Evolutionary conservation across 1,284 basidiomycete species (phyloP).

Genomic region (Coriolopsis trogii): DNA sequence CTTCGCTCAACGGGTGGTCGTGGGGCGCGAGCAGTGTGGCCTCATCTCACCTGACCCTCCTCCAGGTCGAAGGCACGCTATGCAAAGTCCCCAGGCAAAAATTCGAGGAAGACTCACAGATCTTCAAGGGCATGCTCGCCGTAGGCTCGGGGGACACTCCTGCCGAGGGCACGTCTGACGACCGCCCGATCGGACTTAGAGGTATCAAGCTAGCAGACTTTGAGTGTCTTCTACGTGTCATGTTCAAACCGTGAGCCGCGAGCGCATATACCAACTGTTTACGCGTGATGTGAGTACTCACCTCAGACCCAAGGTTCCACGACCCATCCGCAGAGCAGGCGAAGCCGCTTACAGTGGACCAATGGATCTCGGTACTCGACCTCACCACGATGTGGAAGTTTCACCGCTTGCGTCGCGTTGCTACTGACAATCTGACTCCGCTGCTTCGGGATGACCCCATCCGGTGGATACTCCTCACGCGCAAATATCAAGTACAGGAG

Average conservation of each 20-base stretch:
- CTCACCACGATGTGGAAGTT: slow-evolving; percentile 18
- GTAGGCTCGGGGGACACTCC: slow-evolving; percentile 16
- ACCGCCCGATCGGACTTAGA: slow-evolving; percentile 16
- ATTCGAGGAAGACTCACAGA: slow-evolving; percentile 30
- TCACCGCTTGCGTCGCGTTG: neutral
- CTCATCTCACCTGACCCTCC: too few relatives aligned
- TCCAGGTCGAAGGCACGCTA: slow-evolving; percentile 34
- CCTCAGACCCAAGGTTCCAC: neutral
- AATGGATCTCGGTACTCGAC: slow-evolving; percentile 18
- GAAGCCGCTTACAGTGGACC: neutral
- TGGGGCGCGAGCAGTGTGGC: too few relatives aligned
- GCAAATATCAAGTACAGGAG: slow-evolving; percentile 9
- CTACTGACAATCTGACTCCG: slow-evolving; percentile 1
- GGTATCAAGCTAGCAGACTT: slow-evolving; percentile 18
- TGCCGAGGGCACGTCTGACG: slow-evolving; percentile 16
- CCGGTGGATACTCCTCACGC: slow-evolving; percentile 9
- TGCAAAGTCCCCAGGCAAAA: slow-evolving; percentile 35
- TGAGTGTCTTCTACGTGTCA: slow-evolving; percentile 7
- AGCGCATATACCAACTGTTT: neutral
- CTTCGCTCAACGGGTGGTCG: too few relatives aligned
- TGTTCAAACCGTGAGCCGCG: slow-evolving; percentile 21
- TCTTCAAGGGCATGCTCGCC: slow-evolving; percentile 33
- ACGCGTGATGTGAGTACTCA: neutral
- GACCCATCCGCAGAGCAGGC: neutral
- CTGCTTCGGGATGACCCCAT: slow-evolving; percentile 6